phyloP scores from a whole-genome alignment of 1,139 yeast genomes.

The Magnusiomyces sp. region DNA sequence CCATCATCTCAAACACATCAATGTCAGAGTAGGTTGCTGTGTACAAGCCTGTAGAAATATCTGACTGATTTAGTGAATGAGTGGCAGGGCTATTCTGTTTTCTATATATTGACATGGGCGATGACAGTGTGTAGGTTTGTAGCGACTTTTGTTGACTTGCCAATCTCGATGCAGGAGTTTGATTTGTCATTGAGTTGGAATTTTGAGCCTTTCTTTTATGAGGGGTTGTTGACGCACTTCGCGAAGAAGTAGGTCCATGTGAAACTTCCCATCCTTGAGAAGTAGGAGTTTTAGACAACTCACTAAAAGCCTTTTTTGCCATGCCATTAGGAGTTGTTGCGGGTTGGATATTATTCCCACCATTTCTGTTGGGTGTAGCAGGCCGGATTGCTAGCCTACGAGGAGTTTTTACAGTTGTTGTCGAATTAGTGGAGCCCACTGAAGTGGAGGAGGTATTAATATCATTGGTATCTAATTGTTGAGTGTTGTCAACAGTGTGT shows the following conservation, averaged over 20 bases:
- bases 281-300: not conserved
- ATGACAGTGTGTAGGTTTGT: not conserved
- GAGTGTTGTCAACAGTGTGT: not conserved
- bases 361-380: not conserved
- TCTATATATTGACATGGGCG: slow-evolving; percentile 4
- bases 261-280: not conserved
- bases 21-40: slow-evolving; percentile 32
- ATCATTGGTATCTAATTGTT: no score
- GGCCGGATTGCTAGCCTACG: not conserved
- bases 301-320: not conserved
- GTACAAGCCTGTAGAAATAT: slow-evolving; percentile 3
- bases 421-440: not conserved
- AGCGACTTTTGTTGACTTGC: not conserved
- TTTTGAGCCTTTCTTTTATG: not conserved
- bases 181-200: not conserved
- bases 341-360: not conserved
- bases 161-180: not conserved
- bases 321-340: not conserved
- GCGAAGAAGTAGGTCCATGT: not conserved
- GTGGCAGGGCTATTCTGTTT: not conserved
- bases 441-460: not conserved
- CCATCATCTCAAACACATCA: slow-evolving; percentile 79
- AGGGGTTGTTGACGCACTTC: not conserved
- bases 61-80: not conserved
- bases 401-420: slow-evolving; percentile 2